phyloP scores from a whole-genome alignment of 192 early-diverging fungal species.

The Linnemannia hyalina region DNA sequence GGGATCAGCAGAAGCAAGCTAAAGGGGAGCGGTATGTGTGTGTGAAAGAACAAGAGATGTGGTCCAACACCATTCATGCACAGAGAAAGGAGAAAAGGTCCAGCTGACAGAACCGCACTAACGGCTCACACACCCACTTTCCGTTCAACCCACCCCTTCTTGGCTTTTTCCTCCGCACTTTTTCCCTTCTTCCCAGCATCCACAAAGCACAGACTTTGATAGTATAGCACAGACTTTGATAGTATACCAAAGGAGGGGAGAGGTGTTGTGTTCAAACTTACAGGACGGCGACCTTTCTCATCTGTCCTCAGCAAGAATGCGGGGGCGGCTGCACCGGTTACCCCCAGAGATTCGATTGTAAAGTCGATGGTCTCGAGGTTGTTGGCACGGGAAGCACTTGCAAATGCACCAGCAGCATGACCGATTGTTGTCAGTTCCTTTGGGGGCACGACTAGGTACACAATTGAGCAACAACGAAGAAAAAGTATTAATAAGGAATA shows the following conservation, averaged over 20 bases:
- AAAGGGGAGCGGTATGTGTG: not conserved
- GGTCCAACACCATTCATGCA: not conserved
- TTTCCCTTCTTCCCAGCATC: not conserved
- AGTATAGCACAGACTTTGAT: not conserved
- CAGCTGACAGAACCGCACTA: conserved; percentile 22
- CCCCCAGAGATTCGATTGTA: conserved; percentile 37
- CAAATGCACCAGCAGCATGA: conserved; percentile 41
- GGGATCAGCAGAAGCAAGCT: not conserved
- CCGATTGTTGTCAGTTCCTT: conserved; percentile 17
- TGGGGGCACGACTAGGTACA: not conserved
- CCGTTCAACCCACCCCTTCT: not conserved
- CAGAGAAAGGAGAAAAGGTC: conserved; percentile 15
- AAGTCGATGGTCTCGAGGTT: conserved; percentile 52
- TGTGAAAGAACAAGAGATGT: not conserved
- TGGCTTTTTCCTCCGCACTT: not conserved
- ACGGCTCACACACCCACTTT: not conserved
- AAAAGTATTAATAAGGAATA: not conserved
- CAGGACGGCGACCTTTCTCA: conserved; percentile 49
- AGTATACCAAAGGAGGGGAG: not conserved
- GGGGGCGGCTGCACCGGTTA: conserved; percentile 42
- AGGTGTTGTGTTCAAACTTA: conserved; percentile 24
- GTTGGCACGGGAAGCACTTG: conserved; percentile 17
- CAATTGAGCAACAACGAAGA: no score
- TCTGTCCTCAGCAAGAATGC: conserved; percentile 48
- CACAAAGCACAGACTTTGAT: no score